Base-by-base conservation (phyloP, 202 grass and related monocot genomes). In the Bolboschoenoplectus hybrid region DNA sequence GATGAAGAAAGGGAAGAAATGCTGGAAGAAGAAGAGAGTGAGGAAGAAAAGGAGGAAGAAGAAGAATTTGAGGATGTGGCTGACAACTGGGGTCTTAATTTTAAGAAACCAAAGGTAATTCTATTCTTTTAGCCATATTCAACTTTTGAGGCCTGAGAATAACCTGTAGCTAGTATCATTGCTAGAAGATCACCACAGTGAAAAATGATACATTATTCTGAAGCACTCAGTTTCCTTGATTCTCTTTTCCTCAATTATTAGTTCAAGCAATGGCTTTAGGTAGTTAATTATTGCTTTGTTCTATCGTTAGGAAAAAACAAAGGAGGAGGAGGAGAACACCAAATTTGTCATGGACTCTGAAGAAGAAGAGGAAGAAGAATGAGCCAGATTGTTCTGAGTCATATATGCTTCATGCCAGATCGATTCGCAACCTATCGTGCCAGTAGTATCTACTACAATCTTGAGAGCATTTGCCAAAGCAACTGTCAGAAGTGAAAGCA, bases 291-390 rank as follows among this genome's bases (percentile, higher is more conserved):
- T 62, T 86, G 44, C 20, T 83, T 79, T 88, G 20, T 40, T 85
- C 4, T 70, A 26, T 89, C 16, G 85, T 63, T 57, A 89, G 93
- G 91, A 94, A 91, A 95, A 95, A 83, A 84, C 74, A 62, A 90
- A 94, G 86, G 90, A 95, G 74, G 93, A 95, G 61, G 34, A 63
- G 61, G 34, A 63, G 69, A 83, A 96, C 79, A 94, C 93, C 39
- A 89, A 94, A 89, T 92, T 98, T 45, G 78, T 98, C 82, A 92
- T 96, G 91, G 88, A 98, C 46, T 98, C 95, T 40, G 88, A 94
- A 71, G 90, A 91, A 88, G 91, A 93, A 8, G 90, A 92, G 56
- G 91, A 86, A 9, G 90, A 92, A 74, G 91, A 86, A 85, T 53
- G 61, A 68, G 71, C 52, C 41, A 8, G 9, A 52, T 7, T 53